Evolutionary conservation across 805 yeast species (phyloP), one percentile per base, ranked within the genome.

Genomic region (Komagataella pseudopastoris): DNA sequence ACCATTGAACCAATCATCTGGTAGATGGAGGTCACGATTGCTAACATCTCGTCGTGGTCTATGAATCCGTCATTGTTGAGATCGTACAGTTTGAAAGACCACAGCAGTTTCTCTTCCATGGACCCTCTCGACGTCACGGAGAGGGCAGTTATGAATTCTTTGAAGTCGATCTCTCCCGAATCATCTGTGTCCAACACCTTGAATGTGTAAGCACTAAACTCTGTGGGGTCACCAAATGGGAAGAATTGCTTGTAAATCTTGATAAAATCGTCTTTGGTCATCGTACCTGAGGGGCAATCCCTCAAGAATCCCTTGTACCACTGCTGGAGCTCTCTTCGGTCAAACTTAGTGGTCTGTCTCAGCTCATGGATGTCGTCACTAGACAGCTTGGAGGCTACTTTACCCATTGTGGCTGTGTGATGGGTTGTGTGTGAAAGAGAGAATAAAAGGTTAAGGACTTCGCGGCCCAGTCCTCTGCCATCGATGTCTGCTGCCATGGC

Each of bases 1-100:
- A 90, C 96, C 91, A 90, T 88, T 1, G 90, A 77, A 1, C 98
- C 99, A 53, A 91, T 85, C 98, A 93, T 90, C 65, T 85, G 86
- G 66, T 93, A 91, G 39, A 91, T 86, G 36, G 97, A 84, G 30
- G 77, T 74, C 5, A 89, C 86, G 46, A 93, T 88, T 1, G 78
- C 71, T 50, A 88, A 71, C 80, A 93, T 79, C 62, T 93, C 98
- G 36, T 78, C 77, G 63, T 81, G 88, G 23, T 78, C 72, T 51
- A 93, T 78, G 58, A 71, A 74, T 1, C 96, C 97, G 57, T 84
- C 86, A 50, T 79, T 78, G 61, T 88, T 84, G 53, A 83, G 72
- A 66, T 91, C 99, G 64, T 91, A 91, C 49, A 91, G 69, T 60
- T 80, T 82, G 73, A 89, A 91, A 14, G 95, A 85, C 96, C 97